Evolutionary conservation across 495 filamentous ascomycete species (phyloP).

Genomic region (Immersiella caudata): DNA sequence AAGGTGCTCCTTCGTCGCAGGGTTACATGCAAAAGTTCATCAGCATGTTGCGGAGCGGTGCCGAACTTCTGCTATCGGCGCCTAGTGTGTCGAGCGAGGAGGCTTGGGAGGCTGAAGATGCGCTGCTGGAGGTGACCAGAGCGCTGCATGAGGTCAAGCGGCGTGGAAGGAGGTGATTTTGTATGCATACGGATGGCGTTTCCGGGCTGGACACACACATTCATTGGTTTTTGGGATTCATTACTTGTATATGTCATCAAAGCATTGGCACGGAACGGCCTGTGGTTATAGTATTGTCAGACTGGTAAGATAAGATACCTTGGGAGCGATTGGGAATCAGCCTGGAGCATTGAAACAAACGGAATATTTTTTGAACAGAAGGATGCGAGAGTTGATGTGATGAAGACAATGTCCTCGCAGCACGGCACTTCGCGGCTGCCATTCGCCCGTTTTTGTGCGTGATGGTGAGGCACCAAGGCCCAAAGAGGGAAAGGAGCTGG

Average conservation of each 20-base stretch:
- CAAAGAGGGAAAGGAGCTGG: background rate
- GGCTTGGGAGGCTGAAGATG: conserved; percentile 63
- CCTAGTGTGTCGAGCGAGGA: conserved; percentile 52
- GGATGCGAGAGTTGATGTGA: conserved; percentile 7
- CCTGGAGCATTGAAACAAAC: background rate
- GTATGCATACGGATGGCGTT: conserved; percentile 11
- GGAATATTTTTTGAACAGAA: background rate
- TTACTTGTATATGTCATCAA: background rate
- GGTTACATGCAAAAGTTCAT: conserved; percentile 46
- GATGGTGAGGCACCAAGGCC: background rate
- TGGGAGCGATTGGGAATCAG: conserved; percentile 3
- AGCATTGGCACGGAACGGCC: conserved; percentile 9
- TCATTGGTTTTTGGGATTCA: background rate
- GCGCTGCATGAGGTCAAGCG: conserved; percentile 64
- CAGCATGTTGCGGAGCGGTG: conserved; percentile 50
- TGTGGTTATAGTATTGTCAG: conserved; percentile 11
- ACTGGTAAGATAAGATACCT: conserved; percentile 8
- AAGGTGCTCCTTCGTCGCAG: conserved; percentile 14
- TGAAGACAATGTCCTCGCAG: background rate
- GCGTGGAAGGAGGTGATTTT: conserved; percentile 42
- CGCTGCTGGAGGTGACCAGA: conserved; percentile 68
- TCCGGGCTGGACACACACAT: background rate
- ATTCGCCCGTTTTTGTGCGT: background rate
- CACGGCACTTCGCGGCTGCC: background rate
- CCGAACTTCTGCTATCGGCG: conserved; percentile 55